Evolutionary conservation across 2,329 filamentous ascomycete genomes (phyloP).

Genomic region (Penicillium thymicola): DNA sequence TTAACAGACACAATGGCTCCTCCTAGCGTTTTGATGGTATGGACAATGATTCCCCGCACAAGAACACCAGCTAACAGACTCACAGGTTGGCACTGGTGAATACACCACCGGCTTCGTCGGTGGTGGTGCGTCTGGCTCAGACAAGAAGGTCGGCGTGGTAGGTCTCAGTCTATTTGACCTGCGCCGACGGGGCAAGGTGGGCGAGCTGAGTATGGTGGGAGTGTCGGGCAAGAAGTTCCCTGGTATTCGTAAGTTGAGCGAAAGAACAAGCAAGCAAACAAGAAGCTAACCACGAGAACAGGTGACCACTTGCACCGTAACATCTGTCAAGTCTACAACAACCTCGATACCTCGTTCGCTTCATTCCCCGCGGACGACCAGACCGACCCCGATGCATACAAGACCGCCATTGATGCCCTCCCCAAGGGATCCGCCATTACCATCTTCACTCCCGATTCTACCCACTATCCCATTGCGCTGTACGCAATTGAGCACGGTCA

Average conservation of each 20-base stretch:
- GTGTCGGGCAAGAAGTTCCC: conserved; percentile 87
- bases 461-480: conserved; percentile 85
- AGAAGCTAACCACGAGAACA: conserved; percentile 33
- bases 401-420: conserved; percentile 79
- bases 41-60: conserved; percentile 16
- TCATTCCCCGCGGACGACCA: conserved; percentile 75
- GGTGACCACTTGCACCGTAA: conserved; percentile 82
- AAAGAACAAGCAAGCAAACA: background rate
- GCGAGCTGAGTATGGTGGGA: conserved; percentile 81
- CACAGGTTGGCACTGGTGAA: conserved; percentile 81
- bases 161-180: conserved; percentile 87
- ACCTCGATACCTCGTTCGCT: conserved; percentile 78
- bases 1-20: conserved; percentile 50
- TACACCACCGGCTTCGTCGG: conserved; percentile 96
- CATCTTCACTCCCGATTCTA: conserved; percentile 92
- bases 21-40: conserved; percentile 67
- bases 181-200: conserved; percentile 82
- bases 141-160: conserved; percentile 96
- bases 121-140: conserved; percentile 74
- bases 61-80: conserved; percentile 5
- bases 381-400: conserved; percentile 77
- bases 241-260: conserved; percentile 67
- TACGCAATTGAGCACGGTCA: conserved; percentile 86
- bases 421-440: conserved; percentile 83
- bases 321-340: conserved; percentile 84